phyloP scores from a whole-genome alignment of 139 green algal genomes.

The Closterium sp. region DNA sequence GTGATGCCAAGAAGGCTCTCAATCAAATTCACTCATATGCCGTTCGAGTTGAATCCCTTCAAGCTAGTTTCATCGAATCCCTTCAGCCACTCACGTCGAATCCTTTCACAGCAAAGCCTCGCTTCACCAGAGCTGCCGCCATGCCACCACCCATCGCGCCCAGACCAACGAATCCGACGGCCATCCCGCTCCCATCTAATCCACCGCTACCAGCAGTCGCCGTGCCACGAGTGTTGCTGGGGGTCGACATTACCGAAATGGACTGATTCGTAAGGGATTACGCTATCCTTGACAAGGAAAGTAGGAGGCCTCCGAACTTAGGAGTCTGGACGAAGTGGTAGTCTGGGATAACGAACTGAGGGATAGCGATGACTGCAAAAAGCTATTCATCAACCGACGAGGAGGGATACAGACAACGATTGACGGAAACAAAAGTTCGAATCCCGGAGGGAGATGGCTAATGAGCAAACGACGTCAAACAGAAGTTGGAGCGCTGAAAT shows the following conservation, averaged over 20 bases:
- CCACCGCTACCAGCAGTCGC: neutral
- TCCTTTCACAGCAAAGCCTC: conserved; percentile 49
- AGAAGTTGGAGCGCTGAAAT: neutral
- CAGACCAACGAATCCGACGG: conserved; percentile 54
- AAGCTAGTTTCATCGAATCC: neutral
- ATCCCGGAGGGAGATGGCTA: neutral
- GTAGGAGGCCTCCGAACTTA: neutral
- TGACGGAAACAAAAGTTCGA: neutral
- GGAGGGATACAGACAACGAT: neutral
- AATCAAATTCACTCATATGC: no score
- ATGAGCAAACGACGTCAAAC: neutral
- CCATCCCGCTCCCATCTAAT: neutral
- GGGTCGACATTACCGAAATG: neutral
- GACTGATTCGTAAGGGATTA: neutral
- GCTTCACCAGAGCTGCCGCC: conserved; percentile 33
- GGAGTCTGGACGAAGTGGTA: neutral
- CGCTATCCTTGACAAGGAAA: neutral
- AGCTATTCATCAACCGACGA: neutral
- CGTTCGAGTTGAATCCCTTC: no score
- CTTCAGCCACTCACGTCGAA: conserved; percentile 48
- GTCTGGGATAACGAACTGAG: neutral
- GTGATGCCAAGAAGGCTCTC: no score
- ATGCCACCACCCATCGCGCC: conserved; percentile 56
- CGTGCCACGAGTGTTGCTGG: neutral
- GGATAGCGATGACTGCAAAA: neutral